Base-by-base conservation (phyloP, 352 stramenopile species). In the Blastocystis sp. region DNA sequence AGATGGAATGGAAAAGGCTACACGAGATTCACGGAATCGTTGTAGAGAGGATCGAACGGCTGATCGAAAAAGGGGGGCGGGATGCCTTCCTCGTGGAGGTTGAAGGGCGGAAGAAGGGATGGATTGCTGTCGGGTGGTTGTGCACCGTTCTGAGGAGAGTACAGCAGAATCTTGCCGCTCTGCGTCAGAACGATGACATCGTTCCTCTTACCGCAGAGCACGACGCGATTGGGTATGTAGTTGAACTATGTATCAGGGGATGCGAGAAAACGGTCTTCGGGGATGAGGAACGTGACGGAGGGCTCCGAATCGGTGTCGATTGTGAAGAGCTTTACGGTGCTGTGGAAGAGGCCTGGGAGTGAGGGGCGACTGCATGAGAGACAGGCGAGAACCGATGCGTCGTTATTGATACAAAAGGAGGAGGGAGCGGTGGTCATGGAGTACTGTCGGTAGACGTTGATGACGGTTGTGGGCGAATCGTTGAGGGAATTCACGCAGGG, bases 381-480 rank as follows among this genome's bases (percentile, higher is more conserved):
- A 74, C 64, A 74, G 9, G 74, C 74, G 14, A 84, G 74, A 6
- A 84, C 45, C 3, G 74, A 84, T 2, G 52, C 74, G 3, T 84
- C 52, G 11, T 57, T 34, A 19, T 70, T 84, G n/a, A 84, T 52
- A 57, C 74, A 84, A 54, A 84, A 84, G 17, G 34, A 38, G 0
- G 57, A 42, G 24, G 74, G 74, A 54, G 48, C 28, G 2, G 74
- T 69, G 10, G 48, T 3, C 34, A 63, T 43, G 48, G 59, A 57
- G 28, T 60, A 84, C 60, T 84, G 74, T 19, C 69, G 68, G 54
- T 68, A 68, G 14, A 84, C 74, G 11, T 84, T 84, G 57, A 70
- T 70, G 24, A 70, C 24, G 17, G 60, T 42, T 7, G 17, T 52
- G 19, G 65, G 38, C 10, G 34, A 52, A 74, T 74, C 64, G 43